Evolutionary conservation across 768 basidiomycete genomes (phyloP).

Genomic region (Dentipellis fragilis): DNA sequence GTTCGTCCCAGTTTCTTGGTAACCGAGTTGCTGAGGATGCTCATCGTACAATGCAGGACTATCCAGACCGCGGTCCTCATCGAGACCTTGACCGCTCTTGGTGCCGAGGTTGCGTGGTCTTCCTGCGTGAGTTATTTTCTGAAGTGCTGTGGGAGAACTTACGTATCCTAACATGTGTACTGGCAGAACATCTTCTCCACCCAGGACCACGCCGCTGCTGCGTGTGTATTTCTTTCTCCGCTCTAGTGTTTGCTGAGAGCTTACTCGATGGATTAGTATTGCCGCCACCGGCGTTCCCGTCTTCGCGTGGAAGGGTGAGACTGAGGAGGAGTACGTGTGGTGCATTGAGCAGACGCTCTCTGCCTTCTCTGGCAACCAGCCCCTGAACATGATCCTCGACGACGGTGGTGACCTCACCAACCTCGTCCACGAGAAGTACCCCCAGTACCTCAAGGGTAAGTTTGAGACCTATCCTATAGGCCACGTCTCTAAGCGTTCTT

Average conservation of each 20-base stretch:
- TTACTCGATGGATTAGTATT: constrained; percentile 41
- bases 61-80: constrained; percentile 98
- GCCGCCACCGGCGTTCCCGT: constrained; percentile 98
- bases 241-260: neutral
- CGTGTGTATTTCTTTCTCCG: constrained; percentile 38
- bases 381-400: constrained; percentile 98
- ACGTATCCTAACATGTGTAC: neutral
- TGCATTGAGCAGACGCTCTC: constrained; percentile 93
- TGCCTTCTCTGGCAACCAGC: constrained; percentile 76
- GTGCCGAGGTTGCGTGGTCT: constrained; percentile 98
- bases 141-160: neutral
- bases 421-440: constrained; percentile 93
- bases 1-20: constrained; percentile 32
- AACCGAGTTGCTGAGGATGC: neutral
- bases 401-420: constrained; percentile 96
- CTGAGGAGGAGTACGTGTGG: constrained; percentile 97
- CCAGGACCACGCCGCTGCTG: constrained; percentile 98
- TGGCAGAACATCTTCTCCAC: constrained; percentile 96
- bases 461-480: neutral
- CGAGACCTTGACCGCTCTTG: constrained; percentile 91
- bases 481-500: neutral
- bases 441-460: constrained; percentile 73
- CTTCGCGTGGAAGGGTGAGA: constrained; percentile 99
- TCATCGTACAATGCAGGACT: constrained; percentile 51
- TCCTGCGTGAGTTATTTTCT: constrained; percentile 62